Conservation (phyloP, 176 grass and related monocot species). For the Metroxylon sagu region DNA sequence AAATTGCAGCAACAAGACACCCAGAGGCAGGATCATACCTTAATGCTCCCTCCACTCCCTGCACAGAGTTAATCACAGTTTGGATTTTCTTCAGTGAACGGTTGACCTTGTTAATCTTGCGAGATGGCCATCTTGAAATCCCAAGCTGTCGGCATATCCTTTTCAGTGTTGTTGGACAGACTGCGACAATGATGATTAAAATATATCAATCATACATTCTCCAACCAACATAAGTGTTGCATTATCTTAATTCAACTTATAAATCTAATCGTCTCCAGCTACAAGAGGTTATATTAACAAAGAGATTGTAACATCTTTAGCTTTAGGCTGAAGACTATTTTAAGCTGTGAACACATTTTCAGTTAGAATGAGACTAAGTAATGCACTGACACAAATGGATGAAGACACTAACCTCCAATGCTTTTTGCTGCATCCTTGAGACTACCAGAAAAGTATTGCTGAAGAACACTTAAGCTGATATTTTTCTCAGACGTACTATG, state of each 20-base stretch:
- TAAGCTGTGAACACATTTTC: too few relatives aligned
- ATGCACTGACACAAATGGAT: not conserved
- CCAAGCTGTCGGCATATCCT: constrained; percentile 55
- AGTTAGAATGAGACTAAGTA: too few relatives aligned
- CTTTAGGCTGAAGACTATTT: too few relatives aligned
- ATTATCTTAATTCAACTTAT: too few relatives aligned
- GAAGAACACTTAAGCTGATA: constrained; percentile 42
- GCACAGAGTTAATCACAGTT: constrained; percentile 49
- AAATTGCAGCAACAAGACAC: constrained; percentile 29
- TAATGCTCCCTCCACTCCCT: constrained; percentile 38
- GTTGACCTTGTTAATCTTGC: constrained; percentile 73
- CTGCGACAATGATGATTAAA: constrained; percentile 26
- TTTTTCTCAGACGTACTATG: constrained; percentile 30
- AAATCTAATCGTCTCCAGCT: not conserved
- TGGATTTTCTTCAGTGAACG: constrained; percentile 56
- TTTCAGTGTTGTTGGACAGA: constrained; percentile 65
- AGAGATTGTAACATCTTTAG: too few relatives aligned
- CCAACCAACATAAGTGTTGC: too few relatives aligned
- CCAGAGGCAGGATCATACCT: constrained; percentile 54
- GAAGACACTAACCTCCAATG: constrained; percentile 38
- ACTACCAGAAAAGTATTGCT: constrained; percentile 52
- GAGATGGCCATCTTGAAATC: constrained; percentile 67
- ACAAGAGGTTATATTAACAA: not conserved
- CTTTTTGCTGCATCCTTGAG: constrained; percentile 75
- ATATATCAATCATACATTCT: too few relatives aligned